Base-by-base conservation (phyloP, 306 rosid genomes). In the Cucurbita maxima region DNA sequence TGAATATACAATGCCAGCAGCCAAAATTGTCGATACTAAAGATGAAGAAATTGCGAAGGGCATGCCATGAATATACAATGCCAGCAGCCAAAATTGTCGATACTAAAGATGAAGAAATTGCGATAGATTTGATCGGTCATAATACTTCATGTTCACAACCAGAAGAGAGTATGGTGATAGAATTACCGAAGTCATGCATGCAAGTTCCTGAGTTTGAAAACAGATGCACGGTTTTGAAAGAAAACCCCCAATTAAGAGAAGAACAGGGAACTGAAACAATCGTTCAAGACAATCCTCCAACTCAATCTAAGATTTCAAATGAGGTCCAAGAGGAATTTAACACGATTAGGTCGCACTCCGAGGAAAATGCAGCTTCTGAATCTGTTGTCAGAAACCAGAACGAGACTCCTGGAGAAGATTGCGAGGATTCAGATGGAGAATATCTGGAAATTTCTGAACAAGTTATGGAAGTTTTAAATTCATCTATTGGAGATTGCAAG, bases 181-280 rank as follows among this genome's bases (percentile, higher is more conserved):
- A 69, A 66, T 51, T 72, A 41, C 58, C 30, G 10, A 71, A 74
- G 7, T 38, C 53, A 11, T 13, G 20, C 13, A 8, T 63, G 54
- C 76, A 75, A 68, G 81, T 63, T 81, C 68, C 64, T 57, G 82
- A 82, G 71, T 38, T 43, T 3, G 84, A 79, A 73, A 83, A 79
- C 19, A 82, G 71, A 69, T 22, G 53, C 84, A 75, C 67, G 63
- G 73, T 73, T 64, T 50, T 77, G 40, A 13, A 66, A 45, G 84
- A 76, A 70, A 88, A 85, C 43, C 67, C 40, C 6, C 79, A 45
- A 70, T 30, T 52, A 19, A 58, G 50, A 36, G 77, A 38, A 81
- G 58, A 75, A 74, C 75, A 53, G 47, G 80, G 75, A 81, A 78
- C 34, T 63, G 84, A 75, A 71, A 84, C 80, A 66, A 67, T 57